Base-by-base conservation (phyloP, 176 grass and related monocot species). In the Musa acuminata region DNA sequence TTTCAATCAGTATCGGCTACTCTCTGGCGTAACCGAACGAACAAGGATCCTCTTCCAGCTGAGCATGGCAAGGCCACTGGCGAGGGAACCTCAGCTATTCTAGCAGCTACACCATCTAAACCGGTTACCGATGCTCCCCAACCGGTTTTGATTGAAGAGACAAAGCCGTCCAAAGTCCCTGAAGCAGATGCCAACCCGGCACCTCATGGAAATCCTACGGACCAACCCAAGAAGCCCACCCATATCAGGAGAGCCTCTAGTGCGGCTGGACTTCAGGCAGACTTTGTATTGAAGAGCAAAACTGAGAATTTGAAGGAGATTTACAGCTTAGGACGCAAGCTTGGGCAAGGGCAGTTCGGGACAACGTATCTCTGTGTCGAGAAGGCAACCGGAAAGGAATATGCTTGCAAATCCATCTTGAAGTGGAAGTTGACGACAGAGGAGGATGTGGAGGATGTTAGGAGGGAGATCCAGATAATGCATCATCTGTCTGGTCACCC, bases 331-430 rank as follows among this genome's bases (percentile, higher is more conserved):
- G 65, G 65, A 43, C 24, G 65, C 9, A 67, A 67, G 27, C 65
- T 67, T 14, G 65, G 65, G 5, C 65, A 67, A 8, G 65, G 65
- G 22, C 65, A 67, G 24, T 67, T 67, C 17, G 65, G 65, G 29
- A 67, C 65, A 35, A 67, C 65, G 26, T 67, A 67, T 17, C 65
- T 67, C 29, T 67, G 65, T 67, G 27, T 67, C 9, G 24, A 67
- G 24, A 67, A 67, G 23, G 65, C 65, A 49, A 67, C 65, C 35
- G 65, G 65, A 29, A 67, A 67, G 27, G 65, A 67, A 13, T 67
- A 43, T 67, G 65, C 65, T 67, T 67, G 65, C 65, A 67, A 67
- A 12, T 67, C 65, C 65, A 67, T 67, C 13, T 67, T 67, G 65
- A 67, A 67, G 24, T 35, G 65, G 23, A 67, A 67, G 29, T 67